These are phyloP conservation scores for Cryptosporidium sp. DNA, from an alignment of 169 alveolate species.

Conservation along the genomic window DNA sequence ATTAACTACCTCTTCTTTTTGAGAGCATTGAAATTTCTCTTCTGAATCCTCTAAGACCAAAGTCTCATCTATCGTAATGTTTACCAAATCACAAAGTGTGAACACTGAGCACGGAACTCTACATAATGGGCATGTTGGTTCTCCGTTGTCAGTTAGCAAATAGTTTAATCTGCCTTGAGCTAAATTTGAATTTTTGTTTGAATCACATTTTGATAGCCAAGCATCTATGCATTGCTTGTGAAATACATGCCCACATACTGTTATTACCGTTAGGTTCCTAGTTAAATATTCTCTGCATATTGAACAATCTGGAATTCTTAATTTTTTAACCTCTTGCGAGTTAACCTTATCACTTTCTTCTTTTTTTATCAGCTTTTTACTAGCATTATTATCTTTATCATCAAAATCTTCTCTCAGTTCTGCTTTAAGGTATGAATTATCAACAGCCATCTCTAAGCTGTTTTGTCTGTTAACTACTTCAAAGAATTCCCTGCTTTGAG, in stretches of 20 bases:
- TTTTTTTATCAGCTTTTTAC: neutral
- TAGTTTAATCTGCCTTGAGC: slow-evolving; percentile 24
- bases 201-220: slow-evolving; percentile 39
- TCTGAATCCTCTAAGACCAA: slow-evolving; percentile 27
- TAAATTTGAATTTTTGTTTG: neutral
- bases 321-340: neutral
- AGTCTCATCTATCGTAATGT: slow-evolving; percentile 48
- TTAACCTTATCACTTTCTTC: neutral
- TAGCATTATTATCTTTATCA: neutral
- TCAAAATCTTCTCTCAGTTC: neutral
- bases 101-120: slow-evolving; percentile 55
- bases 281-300: slow-evolving; percentile 64
- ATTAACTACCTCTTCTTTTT: neutral
- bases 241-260: slow-evolving; percentile 71
- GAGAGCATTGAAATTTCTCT: slow-evolving; percentile 3
- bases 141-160: slow-evolving; percentile 8
- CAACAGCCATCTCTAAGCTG: no score
- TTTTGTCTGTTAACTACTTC: neutral
- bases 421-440: neutral
- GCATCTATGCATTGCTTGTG: slow-evolving; percentile 52
- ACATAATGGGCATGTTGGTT: slow-evolving; percentile 69
- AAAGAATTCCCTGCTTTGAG: neutral
- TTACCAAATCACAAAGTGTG: slow-evolving; percentile 59
- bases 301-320: slow-evolving; percentile 64
- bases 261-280: slow-evolving; percentile 29